phyloP scores from a whole-genome alignment of 148 eudicot genomes.

The Hydrangea macrophylla region DNA sequence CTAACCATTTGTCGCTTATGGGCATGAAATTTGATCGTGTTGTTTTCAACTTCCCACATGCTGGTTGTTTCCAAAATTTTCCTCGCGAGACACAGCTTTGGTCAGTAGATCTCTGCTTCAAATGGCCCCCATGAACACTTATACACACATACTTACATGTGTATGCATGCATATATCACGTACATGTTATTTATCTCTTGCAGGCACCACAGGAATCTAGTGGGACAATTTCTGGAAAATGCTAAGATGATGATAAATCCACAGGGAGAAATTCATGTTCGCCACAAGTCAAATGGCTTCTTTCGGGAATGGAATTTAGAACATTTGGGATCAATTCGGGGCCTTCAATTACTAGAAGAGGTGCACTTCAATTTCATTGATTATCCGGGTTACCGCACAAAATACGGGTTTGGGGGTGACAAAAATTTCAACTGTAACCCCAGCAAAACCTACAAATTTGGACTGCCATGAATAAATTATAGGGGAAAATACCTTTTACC shows the following conservation, averaged over 20 bases:
- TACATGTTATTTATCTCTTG: too few relatives aligned
- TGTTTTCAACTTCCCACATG: constrained; percentile 24
- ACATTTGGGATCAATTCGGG: background rate
- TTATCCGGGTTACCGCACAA: constrained; percentile 10
- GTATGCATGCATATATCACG: background rate
- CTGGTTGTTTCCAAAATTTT: background rate
- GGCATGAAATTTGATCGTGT: constrained; percentile 18
- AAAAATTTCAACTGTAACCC: constrained; percentile 13
- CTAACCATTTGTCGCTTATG: background rate
- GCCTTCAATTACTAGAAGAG: background rate
- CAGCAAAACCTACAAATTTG: background rate
- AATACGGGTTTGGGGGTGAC: constrained; percentile 19
- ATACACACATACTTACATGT: too few relatives aligned
- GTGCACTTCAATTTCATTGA: background rate
- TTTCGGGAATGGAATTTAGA: constrained; percentile 15
- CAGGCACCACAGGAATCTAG: background rate
- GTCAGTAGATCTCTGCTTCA: background rate
- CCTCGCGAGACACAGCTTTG: constrained; percentile 1
- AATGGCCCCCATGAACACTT: background rate
- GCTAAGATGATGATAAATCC: background rate
- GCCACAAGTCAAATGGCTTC: background rate
- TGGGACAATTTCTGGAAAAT: background rate
- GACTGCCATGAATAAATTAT: too few relatives aligned
- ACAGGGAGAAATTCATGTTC: background rate
- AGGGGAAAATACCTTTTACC: too few relatives aligned